Conservation (phyloP, 345 rosid genomes). For the Eucalyptus fibrosa region DNA sequence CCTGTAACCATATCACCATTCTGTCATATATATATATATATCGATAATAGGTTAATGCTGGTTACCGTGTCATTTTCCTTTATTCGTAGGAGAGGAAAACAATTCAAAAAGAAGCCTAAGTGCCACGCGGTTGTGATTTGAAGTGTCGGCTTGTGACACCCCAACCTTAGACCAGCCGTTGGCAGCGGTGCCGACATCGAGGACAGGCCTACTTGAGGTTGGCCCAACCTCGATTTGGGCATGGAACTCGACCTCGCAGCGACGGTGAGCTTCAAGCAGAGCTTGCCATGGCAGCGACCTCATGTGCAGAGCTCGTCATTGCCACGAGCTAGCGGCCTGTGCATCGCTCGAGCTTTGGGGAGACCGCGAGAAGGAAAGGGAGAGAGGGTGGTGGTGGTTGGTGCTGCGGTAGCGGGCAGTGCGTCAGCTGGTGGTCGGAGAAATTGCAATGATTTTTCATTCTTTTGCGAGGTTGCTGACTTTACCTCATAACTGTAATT, state of each 20-base stretch:
- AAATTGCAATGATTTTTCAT: too few relatives aligned
- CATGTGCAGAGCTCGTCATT: not conserved
- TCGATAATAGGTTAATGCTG: too few relatives aligned
- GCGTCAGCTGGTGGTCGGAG: not conserved
- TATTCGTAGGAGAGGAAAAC: too few relatives aligned
- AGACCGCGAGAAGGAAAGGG: not conserved
- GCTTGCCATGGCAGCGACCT: not conserved
- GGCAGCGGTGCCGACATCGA: not conserved
- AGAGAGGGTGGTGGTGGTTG: not conserved
- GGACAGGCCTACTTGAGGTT: not conserved
- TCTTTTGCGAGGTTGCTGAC: not conserved
- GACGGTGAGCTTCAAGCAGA: not conserved
- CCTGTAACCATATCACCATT: too few relatives aligned
- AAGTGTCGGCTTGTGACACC: not conserved
- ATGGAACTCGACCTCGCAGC: not conserved
- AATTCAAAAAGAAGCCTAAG: too few relatives aligned
- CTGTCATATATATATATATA: too few relatives aligned
- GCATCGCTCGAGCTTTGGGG: not conserved
- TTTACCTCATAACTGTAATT: not conserved
- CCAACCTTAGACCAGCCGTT: not conserved
- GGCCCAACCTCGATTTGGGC: not conserved
- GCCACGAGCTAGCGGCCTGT: not conserved
- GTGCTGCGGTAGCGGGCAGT: not conserved
- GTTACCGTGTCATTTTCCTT: too few relatives aligned
- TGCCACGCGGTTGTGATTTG: not conserved